phyloP scores from a whole-genome alignment of 2,329 filamentous ascomycete genomes.

The Gyromitra esculenta region DNA sequence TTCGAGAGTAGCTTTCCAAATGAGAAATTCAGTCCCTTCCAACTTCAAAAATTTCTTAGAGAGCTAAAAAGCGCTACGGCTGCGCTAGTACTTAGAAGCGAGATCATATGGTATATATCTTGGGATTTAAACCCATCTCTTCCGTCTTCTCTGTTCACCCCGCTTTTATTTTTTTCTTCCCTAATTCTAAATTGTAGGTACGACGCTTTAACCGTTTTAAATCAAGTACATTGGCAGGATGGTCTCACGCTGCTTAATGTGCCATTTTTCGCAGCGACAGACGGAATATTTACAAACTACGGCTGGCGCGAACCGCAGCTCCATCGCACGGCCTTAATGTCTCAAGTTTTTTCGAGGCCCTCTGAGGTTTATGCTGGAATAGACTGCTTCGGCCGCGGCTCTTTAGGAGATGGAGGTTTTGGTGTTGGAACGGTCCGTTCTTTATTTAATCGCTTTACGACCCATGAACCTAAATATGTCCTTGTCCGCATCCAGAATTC shows the following conservation, averaged over 20 bases:
- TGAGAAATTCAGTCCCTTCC: slow-evolving; percentile 58
- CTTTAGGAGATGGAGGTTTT: slow-evolving; percentile 57
- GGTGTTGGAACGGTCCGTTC: slow-evolving; percentile 52
- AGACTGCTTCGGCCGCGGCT: slow-evolving; percentile 64
- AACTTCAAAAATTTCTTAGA: slow-evolving; percentile 60
- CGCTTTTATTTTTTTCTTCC: slow-evolving; percentile 15
- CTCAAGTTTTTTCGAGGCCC: slow-evolving; percentile 50
- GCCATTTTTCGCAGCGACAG: slow-evolving; percentile 60
- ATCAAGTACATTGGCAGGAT: slow-evolving; percentile 63
- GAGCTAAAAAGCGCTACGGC: slow-evolving; percentile 60
- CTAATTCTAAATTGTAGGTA: slow-evolving; percentile 59
- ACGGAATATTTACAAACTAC: slow-evolving; percentile 63
- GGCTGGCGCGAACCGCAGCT: slow-evolving; percentile 61
- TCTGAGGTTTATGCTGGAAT: slow-evolving; percentile 62
- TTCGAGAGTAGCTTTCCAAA: slow-evolving; percentile 62
- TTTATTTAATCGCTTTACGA: slow-evolving; percentile 3
- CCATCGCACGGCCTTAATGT: slow-evolving; percentile 57
- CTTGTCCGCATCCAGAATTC: neutral
- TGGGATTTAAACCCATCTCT: slow-evolving; percentile 24
- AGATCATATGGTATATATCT: slow-evolving; percentile 61
- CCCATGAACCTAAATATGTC: neutral
- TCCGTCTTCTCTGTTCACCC: neutral
- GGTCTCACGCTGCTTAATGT: slow-evolving; percentile 61
- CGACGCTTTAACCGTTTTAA: slow-evolving; percentile 62
- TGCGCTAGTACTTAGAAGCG: slow-evolving; percentile 53